A percentile compares a stretch with the other conserved stretches of the same genome.
Conservation (phyloP, 129 eudicot species). For the Escallonia herrerae region DNA sequence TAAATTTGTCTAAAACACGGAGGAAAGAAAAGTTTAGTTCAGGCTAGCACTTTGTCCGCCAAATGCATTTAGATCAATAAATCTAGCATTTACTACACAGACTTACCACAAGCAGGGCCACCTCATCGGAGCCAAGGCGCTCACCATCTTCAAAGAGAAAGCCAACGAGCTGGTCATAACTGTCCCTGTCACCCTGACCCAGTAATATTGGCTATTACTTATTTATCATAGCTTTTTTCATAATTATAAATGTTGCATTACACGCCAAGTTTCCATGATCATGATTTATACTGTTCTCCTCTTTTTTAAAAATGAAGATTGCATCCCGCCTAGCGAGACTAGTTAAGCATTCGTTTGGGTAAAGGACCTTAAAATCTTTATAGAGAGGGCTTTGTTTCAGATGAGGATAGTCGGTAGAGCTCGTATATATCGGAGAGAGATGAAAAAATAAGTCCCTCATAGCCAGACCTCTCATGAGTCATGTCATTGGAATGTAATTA, state of each 20-base stretch:
- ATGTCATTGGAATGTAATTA: too few species aligned
- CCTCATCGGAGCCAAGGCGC: constrained; percentile 57
- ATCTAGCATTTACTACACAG: neutral
- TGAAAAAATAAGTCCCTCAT: too few species aligned
- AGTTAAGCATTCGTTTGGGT: too few species aligned
- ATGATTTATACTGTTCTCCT: too few species aligned
- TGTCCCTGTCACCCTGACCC: constrained; percentile 51
- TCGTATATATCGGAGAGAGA: too few species aligned
- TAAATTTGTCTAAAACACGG: constrained; percentile 60
- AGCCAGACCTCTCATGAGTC: too few species aligned
- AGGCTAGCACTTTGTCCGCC: neutral
- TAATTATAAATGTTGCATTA: neutral
- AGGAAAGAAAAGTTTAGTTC: neutral
- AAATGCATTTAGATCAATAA: neutral
- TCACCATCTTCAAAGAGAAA: constrained; percentile 39
- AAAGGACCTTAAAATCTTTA: too few species aligned
- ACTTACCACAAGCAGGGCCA: constrained; percentile 83
- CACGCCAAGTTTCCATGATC: neutral
- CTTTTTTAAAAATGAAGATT: too few species aligned
- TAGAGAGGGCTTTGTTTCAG: too few species aligned
- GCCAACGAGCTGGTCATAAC: constrained; percentile 53
- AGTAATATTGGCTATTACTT: neutral
- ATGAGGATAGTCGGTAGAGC: too few species aligned
- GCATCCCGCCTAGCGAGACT: too few species aligned
- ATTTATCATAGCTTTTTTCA: neutral